Percentiles rank a stretch among this genome's conserved stretches.
phyloP scores from a whole-genome alignment of 108 stramenopile genomes.

The Fragilaria crotonensis region DNA sequence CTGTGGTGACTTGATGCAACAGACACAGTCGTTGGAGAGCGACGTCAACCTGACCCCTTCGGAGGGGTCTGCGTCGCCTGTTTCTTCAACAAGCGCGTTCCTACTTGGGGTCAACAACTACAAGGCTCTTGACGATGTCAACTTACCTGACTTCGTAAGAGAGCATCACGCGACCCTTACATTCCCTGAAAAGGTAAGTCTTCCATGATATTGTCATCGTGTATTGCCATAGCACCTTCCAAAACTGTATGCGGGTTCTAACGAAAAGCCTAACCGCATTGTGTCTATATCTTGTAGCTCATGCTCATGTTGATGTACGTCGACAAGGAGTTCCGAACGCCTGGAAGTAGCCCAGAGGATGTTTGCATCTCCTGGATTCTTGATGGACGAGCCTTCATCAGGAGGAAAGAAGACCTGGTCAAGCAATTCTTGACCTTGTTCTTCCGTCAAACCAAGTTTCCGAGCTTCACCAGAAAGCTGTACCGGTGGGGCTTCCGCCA shows the following conservation, averaged over 20 bases:
- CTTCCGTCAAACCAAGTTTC: conserved; percentile 22
- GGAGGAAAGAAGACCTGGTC: not conserved
- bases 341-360: not conserved
- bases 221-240: too few species aligned
- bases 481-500: conserved; percentile 54
- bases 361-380: not conserved
- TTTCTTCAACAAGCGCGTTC: not conserved
- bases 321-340: not conserved
- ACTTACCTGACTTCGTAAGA: conserved; percentile 5
- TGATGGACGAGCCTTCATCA: not conserved
- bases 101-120: not conserved
- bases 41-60: too few species aligned
- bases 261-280: too few species aligned
- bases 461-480: conserved; percentile 42
- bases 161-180: conserved; percentile 3
- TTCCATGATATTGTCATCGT: too few species aligned
- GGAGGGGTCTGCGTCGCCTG: too few species aligned
- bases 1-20: too few species aligned
- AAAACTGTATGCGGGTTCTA: too few species aligned
- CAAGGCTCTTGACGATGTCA: conserved; percentile 2
- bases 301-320: conserved; percentile 5
- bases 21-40: too few species aligned
- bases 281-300: too few species aligned
- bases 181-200: conserved; percentile 1
- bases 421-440: not conserved